These are phyloP conservation scores for Starmerella bombicola DNA, from an alignment of 805 yeast species.

Conservation along the genomic window DNA sequence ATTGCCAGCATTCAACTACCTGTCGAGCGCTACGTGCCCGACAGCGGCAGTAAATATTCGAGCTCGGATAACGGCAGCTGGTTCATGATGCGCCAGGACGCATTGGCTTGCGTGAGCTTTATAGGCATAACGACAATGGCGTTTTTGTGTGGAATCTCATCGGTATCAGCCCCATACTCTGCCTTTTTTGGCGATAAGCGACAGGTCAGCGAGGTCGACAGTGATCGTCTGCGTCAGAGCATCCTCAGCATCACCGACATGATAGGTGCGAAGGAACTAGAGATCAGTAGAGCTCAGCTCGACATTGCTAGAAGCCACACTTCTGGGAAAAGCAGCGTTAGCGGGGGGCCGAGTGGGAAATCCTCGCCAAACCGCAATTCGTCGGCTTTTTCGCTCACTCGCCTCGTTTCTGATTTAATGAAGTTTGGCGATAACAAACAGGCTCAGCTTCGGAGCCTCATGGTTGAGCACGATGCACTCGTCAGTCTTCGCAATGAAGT, in stretches of 20 bases:
- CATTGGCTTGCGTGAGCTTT: conserved; percentile 30
- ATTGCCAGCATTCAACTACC: conserved; percentile 27
- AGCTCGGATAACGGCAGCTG: conserved; percentile 5
- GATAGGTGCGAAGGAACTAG: conserved; percentile 23
- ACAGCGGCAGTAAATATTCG: background rate
- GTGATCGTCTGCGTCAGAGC: conserved; percentile 25
- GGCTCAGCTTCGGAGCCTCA: conserved; percentile 12
- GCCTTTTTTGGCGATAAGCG: conserved; percentile 24
- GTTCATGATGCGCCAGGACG: conserved; percentile 21
- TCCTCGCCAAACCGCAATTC: conserved; percentile 22
- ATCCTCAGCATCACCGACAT: conserved; percentile 27
- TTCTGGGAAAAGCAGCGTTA: background rate
- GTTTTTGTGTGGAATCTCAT: conserved; percentile 31
- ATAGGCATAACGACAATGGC: conserved; percentile 35
- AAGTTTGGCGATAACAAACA: conserved; percentile 8
- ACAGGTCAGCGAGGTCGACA: conserved; percentile 25
- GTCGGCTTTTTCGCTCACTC: conserved; percentile 5
- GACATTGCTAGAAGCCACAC: conserved; percentile 13
- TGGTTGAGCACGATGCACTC: conserved; percentile 29
- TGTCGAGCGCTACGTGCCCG: conserved; percentile 16
- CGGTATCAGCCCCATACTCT: conserved; percentile 33
- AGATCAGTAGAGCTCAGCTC: conserved; percentile 22
- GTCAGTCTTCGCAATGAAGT: conserved; percentile 27
- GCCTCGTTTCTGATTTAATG: conserved; percentile 17
- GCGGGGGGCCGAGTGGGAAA: background rate